Evolutionary conservation across 495 filamentous ascomycete genomes (phyloP).

Genomic region (Geoglossum glabrum): DNA sequence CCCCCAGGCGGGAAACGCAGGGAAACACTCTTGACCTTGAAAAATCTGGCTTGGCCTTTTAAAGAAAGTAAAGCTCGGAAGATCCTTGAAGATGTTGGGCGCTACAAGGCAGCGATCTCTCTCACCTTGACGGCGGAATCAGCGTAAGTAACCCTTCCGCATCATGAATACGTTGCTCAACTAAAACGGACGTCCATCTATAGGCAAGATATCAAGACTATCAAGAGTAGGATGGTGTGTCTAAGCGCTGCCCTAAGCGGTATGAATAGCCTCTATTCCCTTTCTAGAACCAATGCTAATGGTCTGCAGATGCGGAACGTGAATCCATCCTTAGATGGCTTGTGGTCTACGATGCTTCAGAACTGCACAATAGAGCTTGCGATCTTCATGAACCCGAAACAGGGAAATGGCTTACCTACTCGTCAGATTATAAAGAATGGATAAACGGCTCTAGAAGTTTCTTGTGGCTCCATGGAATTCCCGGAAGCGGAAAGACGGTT

Average conservation of each 20-base stretch:
- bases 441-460: not conserved
- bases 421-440: not conserved
- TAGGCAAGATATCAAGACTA: no score
- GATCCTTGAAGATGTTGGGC: not conserved
- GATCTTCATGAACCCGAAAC: not conserved
- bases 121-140: not conserved
- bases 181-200: no score
- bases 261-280: no score
- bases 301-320: not conserved
- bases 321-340: not conserved
- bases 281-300: not conserved
- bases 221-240: no score
- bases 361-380: not conserved
- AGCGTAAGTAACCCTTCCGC: not conserved
- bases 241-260: no score
- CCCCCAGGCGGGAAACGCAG: not conserved
- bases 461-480: slow-evolving; percentile 20
- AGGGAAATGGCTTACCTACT: not conserved
- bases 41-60: not conserved
- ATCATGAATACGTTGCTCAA: no score
- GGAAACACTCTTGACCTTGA: not conserved
- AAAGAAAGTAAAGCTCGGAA: not conserved
- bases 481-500: slow-evolving; percentile 22
- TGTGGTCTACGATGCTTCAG: not conserved
- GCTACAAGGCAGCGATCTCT: not conserved